These are phyloP conservation scores for Fremontodendron californicum DNA, from an alignment of 345 rosid species.

Conservation along the genomic window DNA sequence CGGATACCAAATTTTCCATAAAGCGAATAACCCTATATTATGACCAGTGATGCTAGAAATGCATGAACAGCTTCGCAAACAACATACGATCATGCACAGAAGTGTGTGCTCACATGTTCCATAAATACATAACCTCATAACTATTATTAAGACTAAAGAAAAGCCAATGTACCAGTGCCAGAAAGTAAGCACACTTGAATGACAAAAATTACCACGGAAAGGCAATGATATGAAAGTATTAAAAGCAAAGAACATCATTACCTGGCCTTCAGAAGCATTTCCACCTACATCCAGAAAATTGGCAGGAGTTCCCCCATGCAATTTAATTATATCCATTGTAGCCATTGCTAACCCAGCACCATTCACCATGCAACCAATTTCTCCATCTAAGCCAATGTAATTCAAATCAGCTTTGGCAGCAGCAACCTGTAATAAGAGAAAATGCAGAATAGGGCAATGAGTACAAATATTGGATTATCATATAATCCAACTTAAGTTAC, in stretches of 20 bases:
- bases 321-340: slow-evolving; percentile 94
- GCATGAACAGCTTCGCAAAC: neutral
- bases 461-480: neutral
- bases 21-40: neutral
- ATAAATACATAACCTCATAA: neutral
- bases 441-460: neutral
- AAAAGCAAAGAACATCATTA: slow-evolving; percentile 14
- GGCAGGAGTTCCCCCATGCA: slow-evolving; percentile 99
- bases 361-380: slow-evolving; percentile 99
- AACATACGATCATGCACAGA: neutral
- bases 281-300: slow-evolving; percentile 99
- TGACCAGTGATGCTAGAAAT: neutral
- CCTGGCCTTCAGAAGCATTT: slow-evolving; percentile 97
- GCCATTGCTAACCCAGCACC: slow-evolving; percentile 99
- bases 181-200: neutral
- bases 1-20: neutral
- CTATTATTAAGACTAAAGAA: neutral
- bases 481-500: slow-evolving; percentile 18
- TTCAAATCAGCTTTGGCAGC: slow-evolving; percentile 96
- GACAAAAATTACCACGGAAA: neutral
- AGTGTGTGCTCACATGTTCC: neutral
- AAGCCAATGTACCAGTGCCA: neutral
- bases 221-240: neutral
- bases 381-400: slow-evolving; percentile 97
- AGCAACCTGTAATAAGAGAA: slow-evolving; percentile 55